Evolutionary conservation across 257 asterid species (phyloP).

Genomic region (Mentha longifolia): DNA sequence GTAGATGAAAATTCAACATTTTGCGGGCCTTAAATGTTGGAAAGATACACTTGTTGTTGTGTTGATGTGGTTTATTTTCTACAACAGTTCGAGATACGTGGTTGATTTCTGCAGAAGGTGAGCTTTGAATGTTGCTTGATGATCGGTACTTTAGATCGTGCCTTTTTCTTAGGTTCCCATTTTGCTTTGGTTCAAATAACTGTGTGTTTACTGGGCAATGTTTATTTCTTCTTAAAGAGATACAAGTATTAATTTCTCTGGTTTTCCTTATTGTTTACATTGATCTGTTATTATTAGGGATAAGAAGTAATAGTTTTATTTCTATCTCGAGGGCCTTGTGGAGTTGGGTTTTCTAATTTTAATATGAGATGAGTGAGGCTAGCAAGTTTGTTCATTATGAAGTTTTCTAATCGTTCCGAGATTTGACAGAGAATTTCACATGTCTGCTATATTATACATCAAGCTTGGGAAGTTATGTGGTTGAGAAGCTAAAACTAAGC

Average conservation of each 20-base stretch:
- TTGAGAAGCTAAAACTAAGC: background rate
- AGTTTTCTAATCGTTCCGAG: slow-evolving; percentile 6
- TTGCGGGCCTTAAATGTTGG: slow-evolving; percentile 41
- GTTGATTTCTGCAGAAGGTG: slow-evolving; percentile 58
- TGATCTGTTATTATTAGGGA: too few relatives aligned
- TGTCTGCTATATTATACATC: background rate
- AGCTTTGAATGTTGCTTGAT: slow-evolving; percentile 2
- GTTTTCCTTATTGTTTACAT: background rate
- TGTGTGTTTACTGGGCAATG: background rate
- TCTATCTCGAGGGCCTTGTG: background rate
- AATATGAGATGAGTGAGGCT: slow-evolving; percentile 14
- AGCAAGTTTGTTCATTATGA: background rate
- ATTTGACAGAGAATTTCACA: background rate
- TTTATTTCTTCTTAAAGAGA: too few relatives aligned
- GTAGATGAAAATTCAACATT: background rate
- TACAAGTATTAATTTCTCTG: too few relatives aligned
- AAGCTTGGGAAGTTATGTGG: background rate
- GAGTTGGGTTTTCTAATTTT: background rate
- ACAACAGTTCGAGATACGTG: slow-evolving; percentile 59
- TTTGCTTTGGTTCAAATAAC: background rate
- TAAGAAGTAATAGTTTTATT: background rate
- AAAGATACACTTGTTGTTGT: slow-evolving; percentile 66
- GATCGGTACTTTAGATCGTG: slow-evolving; percentile 6
- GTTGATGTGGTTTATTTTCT: slow-evolving; percentile 76
- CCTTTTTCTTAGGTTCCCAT: background rate